These are phyloP conservation scores for Beauveria sp. DNA, from an alignment of 2,329 filamentous ascomycete genomes.

Conservation along the genomic window DNA sequence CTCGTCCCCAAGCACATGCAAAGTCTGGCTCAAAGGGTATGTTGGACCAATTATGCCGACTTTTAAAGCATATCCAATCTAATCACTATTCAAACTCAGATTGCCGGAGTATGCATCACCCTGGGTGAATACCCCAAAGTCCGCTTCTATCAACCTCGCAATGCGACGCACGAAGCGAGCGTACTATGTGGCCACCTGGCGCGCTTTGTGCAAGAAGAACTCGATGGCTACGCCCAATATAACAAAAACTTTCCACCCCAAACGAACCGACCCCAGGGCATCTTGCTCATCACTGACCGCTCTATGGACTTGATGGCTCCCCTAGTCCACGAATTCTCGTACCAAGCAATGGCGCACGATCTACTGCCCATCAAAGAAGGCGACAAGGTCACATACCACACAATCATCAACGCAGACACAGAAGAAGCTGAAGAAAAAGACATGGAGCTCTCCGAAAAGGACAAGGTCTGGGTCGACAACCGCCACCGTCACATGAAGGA, in stretches of 20 bases:
- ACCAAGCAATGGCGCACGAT: conserved; percentile 97
- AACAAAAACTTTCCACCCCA: conserved; percentile 78
- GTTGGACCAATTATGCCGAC: neutral
- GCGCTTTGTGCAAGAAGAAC: conserved; percentile 81
- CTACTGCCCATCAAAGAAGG: conserved; percentile 80
- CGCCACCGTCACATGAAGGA: conserved; percentile 97
- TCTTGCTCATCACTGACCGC: conserved; percentile 81
- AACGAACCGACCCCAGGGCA: conserved; percentile 69
- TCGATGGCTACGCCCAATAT: conserved; percentile 81
- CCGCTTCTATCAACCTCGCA: conserved; percentile 75
- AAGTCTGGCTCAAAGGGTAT: conserved; percentile 77
- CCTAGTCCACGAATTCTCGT: conserved; percentile 91
- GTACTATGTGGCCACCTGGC: conserved; percentile 85
- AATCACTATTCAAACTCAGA: conserved; percentile 18
- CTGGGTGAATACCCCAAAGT: conserved; percentile 92
- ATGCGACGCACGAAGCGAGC: conserved; percentile 74
- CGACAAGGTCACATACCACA: conserved; percentile 81
- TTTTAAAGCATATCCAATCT: neutral
- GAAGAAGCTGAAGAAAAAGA: conserved; percentile 72
- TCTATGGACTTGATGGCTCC: conserved; percentile 89
- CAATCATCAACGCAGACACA: conserved; percentile 67
- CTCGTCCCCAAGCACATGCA: conserved; percentile 79
- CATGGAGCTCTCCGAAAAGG: conserved; percentile 82
- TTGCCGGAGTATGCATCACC: conserved; percentile 67
- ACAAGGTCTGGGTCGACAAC: conserved; percentile 93